A percentile compares a stretch with the other conserved stretches of the same genome.
phyloP scores from a whole-genome alignment of 225 moss, liverwort and hornwort genomes.

The Pleurozium schreberi region DNA sequence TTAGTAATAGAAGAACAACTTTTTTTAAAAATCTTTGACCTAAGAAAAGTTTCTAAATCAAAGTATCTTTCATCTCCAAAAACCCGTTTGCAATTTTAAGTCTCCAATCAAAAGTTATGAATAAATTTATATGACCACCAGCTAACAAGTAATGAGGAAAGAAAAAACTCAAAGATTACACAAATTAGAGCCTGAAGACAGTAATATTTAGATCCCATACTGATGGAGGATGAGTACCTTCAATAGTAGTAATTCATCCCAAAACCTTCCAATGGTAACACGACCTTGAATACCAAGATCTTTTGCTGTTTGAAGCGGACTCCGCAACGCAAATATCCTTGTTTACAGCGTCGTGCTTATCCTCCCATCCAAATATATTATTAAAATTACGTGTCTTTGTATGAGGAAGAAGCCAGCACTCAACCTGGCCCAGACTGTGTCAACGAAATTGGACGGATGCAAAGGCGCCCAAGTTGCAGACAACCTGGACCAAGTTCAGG shows the following conservation, averaged over 20 bases:
- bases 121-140: background rate
- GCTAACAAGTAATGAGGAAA: background rate
- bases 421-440: background rate
- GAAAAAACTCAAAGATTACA: background rate
- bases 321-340: constrained; percentile 71
- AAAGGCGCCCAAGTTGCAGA: background rate
- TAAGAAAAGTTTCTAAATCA: too few species aligned
- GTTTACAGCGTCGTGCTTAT: too few species aligned
- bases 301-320: constrained; percentile 73
- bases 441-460: background rate
- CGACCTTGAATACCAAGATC: constrained; percentile 85
- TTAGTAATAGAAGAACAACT: too few species aligned
- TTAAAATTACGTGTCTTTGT: too few species aligned
- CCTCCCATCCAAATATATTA: too few species aligned
- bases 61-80: too few species aligned
- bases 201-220: background rate
- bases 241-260: constrained; percentile 78
- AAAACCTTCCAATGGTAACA: constrained; percentile 60
- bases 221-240: constrained; percentile 37
- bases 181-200: background rate
- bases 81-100: too few species aligned
- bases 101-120: too few species aligned
- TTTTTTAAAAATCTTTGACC: too few species aligned
- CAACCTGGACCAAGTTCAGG: background rate
- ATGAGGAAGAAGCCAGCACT: too few species aligned